phyloP scores from a whole-genome alignment of 2,329 filamentous ascomycete genomes.

The Aciculosporium take region DNA sequence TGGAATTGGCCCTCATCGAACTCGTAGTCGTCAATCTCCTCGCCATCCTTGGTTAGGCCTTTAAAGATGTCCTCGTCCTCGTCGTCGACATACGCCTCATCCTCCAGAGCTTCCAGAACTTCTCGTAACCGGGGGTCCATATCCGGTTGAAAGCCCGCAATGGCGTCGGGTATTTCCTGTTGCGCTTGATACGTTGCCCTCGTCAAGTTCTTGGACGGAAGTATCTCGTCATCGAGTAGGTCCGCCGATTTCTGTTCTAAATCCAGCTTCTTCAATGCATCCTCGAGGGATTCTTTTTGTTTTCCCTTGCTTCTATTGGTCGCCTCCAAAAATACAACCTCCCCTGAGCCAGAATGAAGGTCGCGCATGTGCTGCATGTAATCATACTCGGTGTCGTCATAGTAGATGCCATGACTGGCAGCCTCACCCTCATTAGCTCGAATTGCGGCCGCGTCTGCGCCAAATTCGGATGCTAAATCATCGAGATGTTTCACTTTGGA shows the following conservation, averaged over 20 bases:
- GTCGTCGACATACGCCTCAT: constrained; percentile 84
- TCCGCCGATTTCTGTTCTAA: constrained; percentile 39
- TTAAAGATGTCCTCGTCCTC: constrained; percentile 81
- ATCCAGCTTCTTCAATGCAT: constrained; percentile 56
- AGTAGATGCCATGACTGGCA: constrained; percentile 86
- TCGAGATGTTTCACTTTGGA: constrained; percentile 50
- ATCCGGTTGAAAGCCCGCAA: constrained; percentile 89
- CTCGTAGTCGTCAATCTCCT: constrained; percentile 64
- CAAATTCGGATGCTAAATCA: constrained; percentile 66
- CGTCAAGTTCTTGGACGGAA: constrained; percentile 67
- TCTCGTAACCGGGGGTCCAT: constrained; percentile 92
- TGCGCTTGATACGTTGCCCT: constrained; percentile 78
- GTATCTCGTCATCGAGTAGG: constrained; percentile 57
- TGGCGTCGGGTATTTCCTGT: constrained; percentile 80
- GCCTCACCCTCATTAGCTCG: constrained; percentile 91
- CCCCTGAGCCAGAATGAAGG: constrained; percentile 53
- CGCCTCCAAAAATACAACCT: constrained; percentile 74
- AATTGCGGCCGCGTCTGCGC: constrained; percentile 47
- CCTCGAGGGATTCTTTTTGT: constrained; percentile 65
- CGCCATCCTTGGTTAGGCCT: constrained; percentile 51
- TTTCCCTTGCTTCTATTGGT: constrained; percentile 57
- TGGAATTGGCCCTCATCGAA: constrained; percentile 55
- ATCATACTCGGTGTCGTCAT: constrained; percentile 88
- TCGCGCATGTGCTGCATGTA: constrained; percentile 99
- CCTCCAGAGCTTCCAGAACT: constrained; percentile 82